A percentile compares a stretch with the other conserved stretches of the same genome.
These are phyloP conservation scores for Xylaria sp. DNA, from an alignment of 2,329 filamentous ascomycete genomes.

Conservation along the genomic window DNA sequence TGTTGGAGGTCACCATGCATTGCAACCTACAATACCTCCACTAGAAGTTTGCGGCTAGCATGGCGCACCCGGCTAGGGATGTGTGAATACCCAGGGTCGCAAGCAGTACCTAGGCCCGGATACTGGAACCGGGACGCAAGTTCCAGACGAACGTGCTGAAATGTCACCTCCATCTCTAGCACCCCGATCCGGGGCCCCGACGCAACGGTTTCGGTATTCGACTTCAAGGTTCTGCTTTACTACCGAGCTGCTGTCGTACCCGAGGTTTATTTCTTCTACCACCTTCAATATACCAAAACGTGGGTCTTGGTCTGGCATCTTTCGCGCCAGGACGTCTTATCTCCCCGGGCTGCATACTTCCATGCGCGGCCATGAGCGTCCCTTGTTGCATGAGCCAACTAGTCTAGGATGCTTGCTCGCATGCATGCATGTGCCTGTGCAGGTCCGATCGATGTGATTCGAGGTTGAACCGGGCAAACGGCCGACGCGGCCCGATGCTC, in stretches of 20 bases:
- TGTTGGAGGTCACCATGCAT: not conserved
- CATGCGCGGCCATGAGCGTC: constrained; percentile 2
- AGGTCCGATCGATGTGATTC: not conserved
- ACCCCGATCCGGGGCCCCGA: constrained; percentile 2
- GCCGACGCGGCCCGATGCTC: constrained; percentile 18
- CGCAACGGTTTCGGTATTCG: constrained; percentile 7
- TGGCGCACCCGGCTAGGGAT: not conserved
- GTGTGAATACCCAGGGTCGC: no score
- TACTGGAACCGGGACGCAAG: not conserved
- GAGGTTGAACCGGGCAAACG: not conserved
- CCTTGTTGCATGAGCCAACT: constrained; percentile 13
- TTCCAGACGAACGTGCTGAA: not conserved
- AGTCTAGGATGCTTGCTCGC: constrained; percentile 17
- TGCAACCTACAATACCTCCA: not conserved
- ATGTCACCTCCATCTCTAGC: not conserved
- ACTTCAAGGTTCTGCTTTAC: not conserved
- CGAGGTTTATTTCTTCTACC: not conserved
- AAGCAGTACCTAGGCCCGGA: not conserved
- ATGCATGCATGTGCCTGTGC: not conserved
- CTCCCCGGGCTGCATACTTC: constrained; percentile 10
- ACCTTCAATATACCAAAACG: not conserved
- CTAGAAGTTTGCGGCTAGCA: not conserved
- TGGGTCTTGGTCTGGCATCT: not conserved
- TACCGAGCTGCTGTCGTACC: not conserved
- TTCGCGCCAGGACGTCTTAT: constrained; percentile 5